Percentiles rank a stretch among this genome's conserved stretches.
These are phyloP conservation scores for Globisporangium canariense DNA, from an alignment of 352 stramenopile genomes.

Conservation along the genomic window DNA sequence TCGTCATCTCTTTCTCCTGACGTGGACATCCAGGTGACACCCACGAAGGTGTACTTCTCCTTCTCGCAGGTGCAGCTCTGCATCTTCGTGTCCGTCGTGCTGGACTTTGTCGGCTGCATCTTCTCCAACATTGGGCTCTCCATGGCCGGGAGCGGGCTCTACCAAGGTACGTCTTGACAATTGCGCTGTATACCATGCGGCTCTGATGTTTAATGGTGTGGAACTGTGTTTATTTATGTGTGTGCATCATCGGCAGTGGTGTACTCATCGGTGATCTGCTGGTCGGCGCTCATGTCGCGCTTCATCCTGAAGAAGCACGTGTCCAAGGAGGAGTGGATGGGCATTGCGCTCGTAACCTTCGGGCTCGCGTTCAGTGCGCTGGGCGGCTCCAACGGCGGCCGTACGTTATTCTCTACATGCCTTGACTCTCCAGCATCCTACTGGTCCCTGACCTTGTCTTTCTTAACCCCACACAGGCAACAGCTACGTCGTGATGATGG, in stretches of 20 bases:
- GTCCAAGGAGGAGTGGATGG: constrained; percentile 70
- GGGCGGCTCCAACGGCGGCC: constrained; percentile 56
- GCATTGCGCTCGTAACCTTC: constrained; percentile 82
- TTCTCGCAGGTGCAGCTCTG: constrained; percentile 60
- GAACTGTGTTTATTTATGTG: too few species aligned
- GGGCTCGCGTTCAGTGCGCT: constrained; percentile 78
- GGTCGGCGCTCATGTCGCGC: constrained; percentile 77
- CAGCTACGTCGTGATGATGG: constrained; percentile 76
- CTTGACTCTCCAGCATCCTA: neutral
- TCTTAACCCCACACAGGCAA: constrained; percentile 26
- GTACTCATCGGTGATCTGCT: constrained; percentile 87
- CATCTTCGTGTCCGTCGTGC: constrained; percentile 60
- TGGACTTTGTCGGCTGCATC: constrained; percentile 83
- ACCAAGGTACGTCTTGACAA: constrained; percentile 30
- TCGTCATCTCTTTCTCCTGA: neutral
- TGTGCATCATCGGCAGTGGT: constrained; percentile 28
- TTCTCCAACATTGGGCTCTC: constrained; percentile 82
- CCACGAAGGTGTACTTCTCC: constrained; percentile 35
- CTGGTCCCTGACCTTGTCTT: neutral
- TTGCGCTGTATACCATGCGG: neutral
- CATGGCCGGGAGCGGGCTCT: constrained; percentile 80
- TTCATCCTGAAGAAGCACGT: constrained; percentile 76
- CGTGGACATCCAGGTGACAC: constrained; percentile 8
- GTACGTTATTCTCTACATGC: constrained; percentile 12
- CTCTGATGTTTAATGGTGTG: neutral